Percentiles rank a stretch among this genome's conserved stretches.
Evolutionary conservation across 192 early-diverging fungal genomes (phyloP).

Genomic region (Gamsiella multidivaricata): DNA sequence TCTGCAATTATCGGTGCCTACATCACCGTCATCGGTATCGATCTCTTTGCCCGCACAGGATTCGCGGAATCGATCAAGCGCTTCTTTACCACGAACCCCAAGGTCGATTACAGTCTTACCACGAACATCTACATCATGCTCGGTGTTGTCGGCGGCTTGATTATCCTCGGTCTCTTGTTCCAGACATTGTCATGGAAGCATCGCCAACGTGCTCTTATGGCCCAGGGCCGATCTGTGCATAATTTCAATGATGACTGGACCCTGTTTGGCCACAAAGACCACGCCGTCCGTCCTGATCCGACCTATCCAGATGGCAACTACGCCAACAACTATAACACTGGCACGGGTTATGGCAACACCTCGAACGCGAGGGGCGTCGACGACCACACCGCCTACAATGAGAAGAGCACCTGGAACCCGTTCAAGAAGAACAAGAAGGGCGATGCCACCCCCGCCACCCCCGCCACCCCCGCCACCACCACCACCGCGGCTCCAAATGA

Average conservation of each 20-base stretch:
- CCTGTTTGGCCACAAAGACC: neutral
- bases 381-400: neutral
- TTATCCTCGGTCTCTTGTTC: slow-evolving; percentile 1
- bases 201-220: slow-evolving; percentile 1
- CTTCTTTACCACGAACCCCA: slow-evolving; percentile 25
- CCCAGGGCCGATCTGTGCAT: slow-evolving; percentile 22
- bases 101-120: slow-evolving; percentile 13
- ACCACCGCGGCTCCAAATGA: slow-evolving; percentile 2
- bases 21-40: slow-evolving; percentile 24
- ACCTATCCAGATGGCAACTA: slow-evolving; percentile 27
- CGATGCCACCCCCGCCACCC: neutral
- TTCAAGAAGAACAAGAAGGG: slow-evolving; percentile 32
- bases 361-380: neutral
- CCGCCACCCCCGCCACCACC: neutral
- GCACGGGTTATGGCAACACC: neutral
- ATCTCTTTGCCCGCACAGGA: slow-evolving; percentile 41
- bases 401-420: slow-evolving; percentile 42
- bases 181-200: slow-evolving; percentile 20
- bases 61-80: slow-evolving; percentile 21
- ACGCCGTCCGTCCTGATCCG: slow-evolving; percentile 26
- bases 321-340: neutral
- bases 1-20: slow-evolving; percentile 37
- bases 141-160: slow-evolving; percentile 20
- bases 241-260: slow-evolving; percentile 19
- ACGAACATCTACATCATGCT: slow-evolving; percentile 49